A percentile compares a stretch with the other conserved stretches of the same genome.
phyloP scores from a whole-genome alignment of 306 rosid genomes.

The Castanospermum australe region DNA sequence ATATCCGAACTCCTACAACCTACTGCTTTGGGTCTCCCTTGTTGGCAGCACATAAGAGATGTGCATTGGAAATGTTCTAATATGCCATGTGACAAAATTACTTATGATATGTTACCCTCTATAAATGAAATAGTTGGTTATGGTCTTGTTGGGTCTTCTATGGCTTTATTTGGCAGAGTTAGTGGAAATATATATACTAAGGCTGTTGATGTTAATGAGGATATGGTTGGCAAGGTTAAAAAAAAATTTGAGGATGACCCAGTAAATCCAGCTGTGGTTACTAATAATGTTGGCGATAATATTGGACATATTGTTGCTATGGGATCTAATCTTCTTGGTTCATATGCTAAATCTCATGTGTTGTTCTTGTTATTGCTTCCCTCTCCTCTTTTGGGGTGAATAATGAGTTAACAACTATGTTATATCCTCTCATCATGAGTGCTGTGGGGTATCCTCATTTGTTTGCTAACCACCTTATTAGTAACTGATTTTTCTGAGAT shows the following conservation, averaged over 20 bases:
- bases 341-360: constrained; percentile 15
- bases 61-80: too few relatives aligned
- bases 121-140: too few relatives aligned
- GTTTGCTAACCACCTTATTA: neutral
- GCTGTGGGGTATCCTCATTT: neutral
- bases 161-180: constrained; percentile 21
- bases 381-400: constrained; percentile 16
- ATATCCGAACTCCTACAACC: too few relatives aligned
- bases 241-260: constrained; percentile 19
- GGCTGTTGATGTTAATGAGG: constrained; percentile 1
- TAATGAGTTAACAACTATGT: constrained; percentile 2
- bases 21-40: too few relatives aligned
- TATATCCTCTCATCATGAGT: neutral
- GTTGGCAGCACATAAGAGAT: too few relatives aligned
- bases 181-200: constrained; percentile 6
- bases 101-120: too few relatives aligned
- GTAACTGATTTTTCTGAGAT: constrained; percentile 15
- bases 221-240: constrained; percentile 17
- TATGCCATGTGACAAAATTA: too few relatives aligned
- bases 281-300: neutral
- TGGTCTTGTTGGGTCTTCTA: constrained; percentile 20
- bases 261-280: constrained; percentile 1
- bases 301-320: constrained; percentile 14
- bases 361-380: constrained; percentile 16
- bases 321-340: constrained; percentile 13